Evolutionary conservation across 2,329 filamentous ascomycete genomes (phyloP), one percentile per base, ranked within the genome.

Genomic region (Diaporthe sp.): DNA sequence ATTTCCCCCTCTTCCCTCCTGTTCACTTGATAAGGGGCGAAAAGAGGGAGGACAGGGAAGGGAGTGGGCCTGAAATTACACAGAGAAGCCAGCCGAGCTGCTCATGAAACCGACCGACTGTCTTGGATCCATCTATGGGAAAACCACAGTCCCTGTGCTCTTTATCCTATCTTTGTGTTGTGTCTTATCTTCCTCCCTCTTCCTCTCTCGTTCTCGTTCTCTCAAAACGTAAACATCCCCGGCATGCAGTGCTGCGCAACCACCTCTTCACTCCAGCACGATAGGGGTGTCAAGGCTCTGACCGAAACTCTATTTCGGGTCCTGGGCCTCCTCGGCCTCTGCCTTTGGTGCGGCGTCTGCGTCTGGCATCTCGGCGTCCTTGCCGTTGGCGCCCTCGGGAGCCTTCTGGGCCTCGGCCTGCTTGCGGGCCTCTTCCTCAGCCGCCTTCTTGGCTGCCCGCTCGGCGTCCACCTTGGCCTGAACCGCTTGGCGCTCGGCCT

Each of bases 391-490:
- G 20, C 70, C 79, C 15, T 83, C 84, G 31, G 84, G 82, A 31
- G 85, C 83, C 84, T 90, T 89, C 77, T 89, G 87, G 28, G 84
- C 84, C 81, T 90, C 87, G 77, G 87, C 85, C 78, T 87, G 86
- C 83, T 90, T 89, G 84, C 87, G 86, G 77, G 88, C 85, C 83
- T 90, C 88, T 82, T 90, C 89, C 81, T 90, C 87, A 75, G 87
- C 86, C 65, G 87, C 88, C 85, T 94, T 94, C 86, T 94, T 95
- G 74, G 94, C 93, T 80, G 93, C 93, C 83, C 92, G 92, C 85
- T 95, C 93, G 78, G 94, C 94, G 76, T 97, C 95, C 72, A 92
- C 86, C 86, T 91, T 93, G 75, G 96, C 95, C 83, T 95, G 91
- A 57, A 93, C 85, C 28, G 93, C 94, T 83, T 94, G 92, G 79